These are phyloP conservation scores for Scytalidium sp. DNA, from an alignment of 2,329 filamentous ascomycete genomes.

Conservation along the genomic window DNA sequence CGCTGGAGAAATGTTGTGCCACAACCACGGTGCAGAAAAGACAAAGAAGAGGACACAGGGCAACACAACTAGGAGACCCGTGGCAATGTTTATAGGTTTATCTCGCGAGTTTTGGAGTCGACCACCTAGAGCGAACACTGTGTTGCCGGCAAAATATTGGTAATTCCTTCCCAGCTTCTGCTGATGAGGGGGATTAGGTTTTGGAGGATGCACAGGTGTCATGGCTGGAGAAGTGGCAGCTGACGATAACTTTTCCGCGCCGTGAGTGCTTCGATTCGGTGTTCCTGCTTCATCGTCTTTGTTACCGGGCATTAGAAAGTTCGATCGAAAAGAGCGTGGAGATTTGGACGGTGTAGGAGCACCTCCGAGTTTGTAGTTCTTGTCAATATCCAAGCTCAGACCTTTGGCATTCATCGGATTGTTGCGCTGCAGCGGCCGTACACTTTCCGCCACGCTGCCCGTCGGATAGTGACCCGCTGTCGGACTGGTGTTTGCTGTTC, in stretches of 20 bases:
- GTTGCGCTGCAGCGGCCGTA: slow-evolving; percentile 59
- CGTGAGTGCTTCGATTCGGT: slow-evolving; percentile 56
- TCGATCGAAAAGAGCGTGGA: slow-evolving; percentile 72
- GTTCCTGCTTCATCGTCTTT: slow-evolving; percentile 45
- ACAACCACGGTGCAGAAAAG: slow-evolving; percentile 74
- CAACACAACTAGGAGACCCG: slow-evolving; percentile 74
- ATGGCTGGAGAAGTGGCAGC: slow-evolving; percentile 71
- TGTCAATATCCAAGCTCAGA: slow-evolving; percentile 58
- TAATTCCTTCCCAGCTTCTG: slow-evolving; percentile 67
- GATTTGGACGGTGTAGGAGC: slow-evolving; percentile 64
- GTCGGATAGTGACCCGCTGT: slow-evolving; percentile 54
- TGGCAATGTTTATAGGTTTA: slow-evolving; percentile 84
- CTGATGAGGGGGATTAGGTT: slow-evolving; percentile 11
- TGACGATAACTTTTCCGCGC: slow-evolving; percentile 82
- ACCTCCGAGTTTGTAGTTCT: slow-evolving; percentile 52
- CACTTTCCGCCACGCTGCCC: slow-evolving; percentile 72
- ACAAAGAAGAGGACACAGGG: slow-evolving; percentile 83
- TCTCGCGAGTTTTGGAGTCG: slow-evolving; percentile 85
- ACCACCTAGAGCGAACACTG: slow-evolving; percentile 82
- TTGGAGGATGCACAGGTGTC: slow-evolving; percentile 40
- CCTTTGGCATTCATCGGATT: slow-evolving; percentile 32
- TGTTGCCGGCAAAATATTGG: slow-evolving; percentile 93
- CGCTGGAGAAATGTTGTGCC: slow-evolving; percentile 83
- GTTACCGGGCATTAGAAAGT: slow-evolving; percentile 64
- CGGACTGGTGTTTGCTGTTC: slow-evolving; percentile 73